These are phyloP conservation scores for Incumbomyces lentus DNA, from an alignment of 2,329 filamentous ascomycete species.

Conservation along the genomic window DNA sequence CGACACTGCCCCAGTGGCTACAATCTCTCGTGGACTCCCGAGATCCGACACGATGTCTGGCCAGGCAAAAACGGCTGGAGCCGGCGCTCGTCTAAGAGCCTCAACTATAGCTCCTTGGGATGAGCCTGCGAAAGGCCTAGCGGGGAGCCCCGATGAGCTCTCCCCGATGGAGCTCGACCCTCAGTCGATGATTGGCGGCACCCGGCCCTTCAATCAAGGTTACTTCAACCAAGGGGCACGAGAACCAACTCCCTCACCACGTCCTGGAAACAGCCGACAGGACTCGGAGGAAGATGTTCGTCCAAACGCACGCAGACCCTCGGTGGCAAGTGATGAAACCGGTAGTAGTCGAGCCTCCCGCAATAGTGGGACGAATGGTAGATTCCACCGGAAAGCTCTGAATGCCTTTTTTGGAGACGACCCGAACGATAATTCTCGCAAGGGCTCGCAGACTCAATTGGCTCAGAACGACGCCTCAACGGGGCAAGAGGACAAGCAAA, in stretches of 20 bases:
- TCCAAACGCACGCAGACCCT: conserved; percentile 70
- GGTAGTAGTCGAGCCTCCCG: conserved; percentile 78
- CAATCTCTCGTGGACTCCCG: neutral
- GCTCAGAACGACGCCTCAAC: conserved; percentile 52
- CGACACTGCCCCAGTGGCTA: no score
- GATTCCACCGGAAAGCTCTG: conserved; percentile 61
- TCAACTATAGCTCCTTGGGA: conserved; percentile 26
- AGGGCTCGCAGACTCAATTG: conserved; percentile 40
- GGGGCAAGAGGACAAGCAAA: conserved; percentile 40
- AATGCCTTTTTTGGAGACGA: conserved; percentile 92
- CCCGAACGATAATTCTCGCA: conserved; percentile 43
- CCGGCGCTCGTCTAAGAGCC: conserved; percentile 10
- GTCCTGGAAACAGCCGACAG: conserved; percentile 44
- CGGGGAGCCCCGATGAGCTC: conserved; percentile 22
- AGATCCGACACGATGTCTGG: no score
- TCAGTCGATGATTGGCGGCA: conserved; percentile 16
- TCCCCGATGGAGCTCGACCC: conserved; percentile 22
- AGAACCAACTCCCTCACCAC: conserved; percentile 52
- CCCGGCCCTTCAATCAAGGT: conserved; percentile 16
- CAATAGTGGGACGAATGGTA: conserved; percentile 57
- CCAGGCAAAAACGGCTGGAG: conserved; percentile 6
- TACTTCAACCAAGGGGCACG: conserved; percentile 18
- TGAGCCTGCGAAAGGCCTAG: conserved; percentile 14
- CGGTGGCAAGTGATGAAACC: conserved; percentile 76
- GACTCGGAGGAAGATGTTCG: conserved; percentile 52